Percentiles rank a stretch among this genome's conserved stretches.
These are phyloP conservation scores for Cercospora sojina DNA, from an alignment of 2,329 filamentous ascomycete genomes.

Conservation along the genomic window DNA sequence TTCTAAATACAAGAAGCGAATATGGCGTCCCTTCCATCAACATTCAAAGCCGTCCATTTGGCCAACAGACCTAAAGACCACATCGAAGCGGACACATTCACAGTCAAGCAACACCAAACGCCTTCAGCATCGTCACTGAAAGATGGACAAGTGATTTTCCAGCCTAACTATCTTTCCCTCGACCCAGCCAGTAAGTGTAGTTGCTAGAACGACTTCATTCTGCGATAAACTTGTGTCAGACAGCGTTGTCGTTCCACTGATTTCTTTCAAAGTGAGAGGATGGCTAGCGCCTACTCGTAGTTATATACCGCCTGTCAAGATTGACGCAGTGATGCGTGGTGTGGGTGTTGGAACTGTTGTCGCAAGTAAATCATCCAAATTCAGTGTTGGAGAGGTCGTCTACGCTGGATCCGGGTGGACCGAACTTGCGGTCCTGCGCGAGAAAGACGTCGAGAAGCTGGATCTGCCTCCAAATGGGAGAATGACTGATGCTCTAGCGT, in stretches of 20 bases:
- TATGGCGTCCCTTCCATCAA: slow-evolving; percentile 16
- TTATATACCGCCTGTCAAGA: slow-evolving; percentile 48
- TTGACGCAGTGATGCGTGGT: slow-evolving; percentile 44
- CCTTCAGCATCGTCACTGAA: slow-evolving; percentile 27
- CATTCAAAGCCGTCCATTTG: slow-evolving; percentile 30
- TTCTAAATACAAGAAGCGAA: not conserved
- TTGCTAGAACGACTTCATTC: not conserved
- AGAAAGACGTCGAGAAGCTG: slow-evolving; percentile 25
- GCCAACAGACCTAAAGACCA: slow-evolving; percentile 29
- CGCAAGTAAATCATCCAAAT: slow-evolving; percentile 36
- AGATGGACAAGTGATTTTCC: slow-evolving; percentile 48
- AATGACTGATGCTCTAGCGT: slow-evolving; percentile 33
- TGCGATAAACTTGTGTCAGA: not conserved
- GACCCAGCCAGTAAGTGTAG: slow-evolving; percentile 47
- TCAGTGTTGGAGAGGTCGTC: slow-evolving; percentile 41
- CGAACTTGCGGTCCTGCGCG: slow-evolving; percentile 42
- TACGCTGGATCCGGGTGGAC: slow-evolving; percentile 40
- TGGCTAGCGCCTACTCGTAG: slow-evolving; percentile 49
- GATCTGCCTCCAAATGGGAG: slow-evolving; percentile 28
- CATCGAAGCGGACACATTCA: slow-evolving; percentile 29
- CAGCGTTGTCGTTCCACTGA: not conserved
- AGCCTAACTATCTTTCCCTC: slow-evolving; percentile 51
- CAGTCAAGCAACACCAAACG: slow-evolving; percentile 21
- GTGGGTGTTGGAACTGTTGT: slow-evolving; percentile 42
- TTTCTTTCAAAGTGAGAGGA: slow-evolving; percentile 38